Evolutionary conservation across 495 filamentous ascomycete species (phyloP).

Genomic region (Cryomyces minteri): DNA sequence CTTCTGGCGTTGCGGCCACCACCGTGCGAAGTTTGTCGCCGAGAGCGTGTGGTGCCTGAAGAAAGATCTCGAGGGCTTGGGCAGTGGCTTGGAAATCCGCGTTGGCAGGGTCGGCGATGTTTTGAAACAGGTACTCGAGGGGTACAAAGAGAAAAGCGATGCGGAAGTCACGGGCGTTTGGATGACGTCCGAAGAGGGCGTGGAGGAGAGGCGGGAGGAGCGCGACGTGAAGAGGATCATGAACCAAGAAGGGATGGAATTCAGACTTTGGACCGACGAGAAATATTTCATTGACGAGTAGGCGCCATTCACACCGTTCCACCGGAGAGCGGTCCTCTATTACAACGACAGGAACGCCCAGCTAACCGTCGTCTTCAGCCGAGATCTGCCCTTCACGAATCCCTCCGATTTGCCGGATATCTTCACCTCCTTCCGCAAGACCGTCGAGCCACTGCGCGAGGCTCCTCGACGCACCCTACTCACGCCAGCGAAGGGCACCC

Average conservation of each 20-base stretch:
- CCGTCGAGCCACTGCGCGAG: conserved; percentile 41
- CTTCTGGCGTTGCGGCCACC: conserved; percentile 50
- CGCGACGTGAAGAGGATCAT: conserved; percentile 28
- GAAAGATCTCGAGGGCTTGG: conserved; percentile 29
- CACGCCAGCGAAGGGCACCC: conserved; percentile 17
- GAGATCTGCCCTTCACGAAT: conserved; percentile 31
- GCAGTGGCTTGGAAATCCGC: conserved; percentile 41
- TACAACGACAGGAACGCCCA: not conserved
- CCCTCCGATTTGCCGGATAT: conserved; percentile 40
- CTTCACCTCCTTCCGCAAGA: conserved; percentile 50
- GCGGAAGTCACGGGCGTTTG: conserved; percentile 39
- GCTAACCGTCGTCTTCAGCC: conserved; percentile 19
- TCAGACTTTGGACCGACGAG: conserved; percentile 45
- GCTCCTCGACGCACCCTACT: conserved; percentile 33
- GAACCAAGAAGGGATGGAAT: conserved; percentile 28
- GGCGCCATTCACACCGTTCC: not conserved
- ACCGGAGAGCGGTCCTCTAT: not conserved
- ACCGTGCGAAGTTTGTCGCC: conserved; percentile 47
- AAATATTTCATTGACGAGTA: conserved; percentile 62
- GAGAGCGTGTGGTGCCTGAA: conserved; percentile 53
- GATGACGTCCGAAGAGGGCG: conserved; percentile 46
- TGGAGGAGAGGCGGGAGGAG: conserved; percentile 46
- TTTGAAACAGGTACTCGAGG: conserved; percentile 30
- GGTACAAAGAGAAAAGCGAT: conserved; percentile 15
- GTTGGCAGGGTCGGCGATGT: conserved; percentile 38